Conservation (phyloP, 2,329 filamentous ascomycete genomes). For the Aspergillus novoparasiticus region DNA sequence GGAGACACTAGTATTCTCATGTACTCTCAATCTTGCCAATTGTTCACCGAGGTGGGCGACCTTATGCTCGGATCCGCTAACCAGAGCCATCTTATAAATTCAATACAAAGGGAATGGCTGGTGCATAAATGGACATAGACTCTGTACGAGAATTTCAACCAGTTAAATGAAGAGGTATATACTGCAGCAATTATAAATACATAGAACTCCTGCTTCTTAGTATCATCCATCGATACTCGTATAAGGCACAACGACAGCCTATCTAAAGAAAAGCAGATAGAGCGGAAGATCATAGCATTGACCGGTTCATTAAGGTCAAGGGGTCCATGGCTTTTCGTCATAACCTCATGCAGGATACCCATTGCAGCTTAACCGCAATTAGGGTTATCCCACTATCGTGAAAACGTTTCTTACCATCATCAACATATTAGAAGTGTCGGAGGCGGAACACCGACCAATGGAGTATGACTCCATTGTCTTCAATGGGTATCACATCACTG, state of each 20-base stretch:
- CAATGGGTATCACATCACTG: constrained; percentile 6
- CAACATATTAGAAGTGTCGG: not conserved
- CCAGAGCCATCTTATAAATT: not conserved
- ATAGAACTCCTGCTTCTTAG: not conserved
- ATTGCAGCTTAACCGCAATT: not conserved
- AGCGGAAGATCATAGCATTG: constrained; percentile 5
- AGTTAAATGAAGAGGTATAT: constrained; percentile 6
- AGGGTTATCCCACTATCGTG: not conserved
- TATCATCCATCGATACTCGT: not conserved
- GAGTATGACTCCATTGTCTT: not conserved
- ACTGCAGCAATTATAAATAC: constrained; percentile 6
- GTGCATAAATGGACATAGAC: not conserved
- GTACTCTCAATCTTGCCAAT: not conserved
- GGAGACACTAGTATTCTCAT: not conserved
- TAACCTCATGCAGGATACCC: constrained; percentile 11
- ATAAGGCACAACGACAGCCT: not conserved
- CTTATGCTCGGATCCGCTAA: not conserved
- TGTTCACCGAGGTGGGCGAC: not conserved
- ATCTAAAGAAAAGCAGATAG: not conserved
- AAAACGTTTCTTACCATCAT: constrained; percentile 6
- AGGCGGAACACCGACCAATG: not conserved
- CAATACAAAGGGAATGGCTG: not conserved
- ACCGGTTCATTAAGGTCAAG: constrained; percentile 13
- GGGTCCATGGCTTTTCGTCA: constrained; percentile 9
- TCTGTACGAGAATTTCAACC: not conserved